Percentiles rank a stretch among this genome's conserved stretches.
Evolutionary conservation across 208 protist genomes (phyloP).

Genomic region (Crithidia thermophila): DNA sequence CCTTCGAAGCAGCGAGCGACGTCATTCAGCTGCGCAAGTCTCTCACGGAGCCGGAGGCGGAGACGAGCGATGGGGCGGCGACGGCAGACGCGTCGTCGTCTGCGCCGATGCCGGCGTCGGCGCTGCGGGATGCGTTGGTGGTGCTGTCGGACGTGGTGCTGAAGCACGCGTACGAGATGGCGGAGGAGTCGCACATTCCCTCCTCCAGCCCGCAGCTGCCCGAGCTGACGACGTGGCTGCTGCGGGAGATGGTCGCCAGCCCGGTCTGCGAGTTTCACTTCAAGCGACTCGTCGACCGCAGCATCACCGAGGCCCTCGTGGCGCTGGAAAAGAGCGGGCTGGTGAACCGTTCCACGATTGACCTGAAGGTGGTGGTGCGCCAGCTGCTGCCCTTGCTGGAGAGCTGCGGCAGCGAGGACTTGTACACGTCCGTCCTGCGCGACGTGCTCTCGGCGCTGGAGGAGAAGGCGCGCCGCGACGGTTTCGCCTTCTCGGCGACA

Average conservation of each 20-base stretch:
- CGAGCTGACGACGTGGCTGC: slow-evolving; percentile 73
- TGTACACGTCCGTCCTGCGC: slow-evolving; percentile 65
- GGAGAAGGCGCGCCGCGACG: slow-evolving; percentile 60
- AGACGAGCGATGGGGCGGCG: background rate
- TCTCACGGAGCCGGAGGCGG: background rate
- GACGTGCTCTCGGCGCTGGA: slow-evolving; percentile 70
- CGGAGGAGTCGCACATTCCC: slow-evolving; percentile 40
- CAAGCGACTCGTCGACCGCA: slow-evolving; percentile 54
- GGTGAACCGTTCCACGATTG: slow-evolving; percentile 34
- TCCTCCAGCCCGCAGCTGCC: slow-evolving; percentile 44
- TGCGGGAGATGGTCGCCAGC: slow-evolving; percentile 60
- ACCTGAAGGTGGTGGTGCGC: slow-evolving; percentile 51
- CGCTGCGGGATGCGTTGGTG: slow-evolving; percentile 11
- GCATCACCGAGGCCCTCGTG: slow-evolving; percentile 48
- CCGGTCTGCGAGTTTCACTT: slow-evolving; percentile 60
- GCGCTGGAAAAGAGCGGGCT: slow-evolving; percentile 65
- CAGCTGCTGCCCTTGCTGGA: slow-evolving; percentile 71
- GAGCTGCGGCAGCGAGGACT: slow-evolving; percentile 63
- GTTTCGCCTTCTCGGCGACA: slow-evolving; percentile 48
- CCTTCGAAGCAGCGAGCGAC: slow-evolving; percentile 26
- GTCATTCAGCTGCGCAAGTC: slow-evolving; percentile 28
- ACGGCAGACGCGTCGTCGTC: background rate
- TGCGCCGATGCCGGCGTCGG: background rate
- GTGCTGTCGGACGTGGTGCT: slow-evolving; percentile 24
- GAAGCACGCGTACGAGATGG: slow-evolving; percentile 29